Base-by-base conservation (phyloP, 2,329 filamentous ascomycete genomes). In the Ophiognomonia clavigignenti-juglandacearum region DNA sequence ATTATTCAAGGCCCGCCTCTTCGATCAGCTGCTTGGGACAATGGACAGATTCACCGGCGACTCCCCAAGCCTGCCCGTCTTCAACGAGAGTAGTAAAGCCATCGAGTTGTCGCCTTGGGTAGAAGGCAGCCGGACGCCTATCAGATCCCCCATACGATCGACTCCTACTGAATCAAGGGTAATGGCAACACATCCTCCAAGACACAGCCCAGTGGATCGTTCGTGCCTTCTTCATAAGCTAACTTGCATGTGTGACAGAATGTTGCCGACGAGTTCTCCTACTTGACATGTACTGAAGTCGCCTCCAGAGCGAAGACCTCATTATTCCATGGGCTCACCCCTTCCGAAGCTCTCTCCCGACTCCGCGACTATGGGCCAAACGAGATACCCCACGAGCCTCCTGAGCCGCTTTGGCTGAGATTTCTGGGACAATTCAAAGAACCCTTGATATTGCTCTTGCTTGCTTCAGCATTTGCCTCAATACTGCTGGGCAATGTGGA, bases 401-500 rank as follows among this genome's bases (percentile, higher is more conserved):
- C 92, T 2, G 93, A 98, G 66, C 91, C 93, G 9, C 71, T 98
- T 48, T 98, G 93, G 90, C 70, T 96, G 45, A 87, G 93, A 50
- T 98, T 98, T 59, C 64, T 96, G 51, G 95, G 95, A 67, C 93
- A 98, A 61, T 98, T 98, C 64, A 90, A 95, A 62, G 93, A 98
- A 63, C 92, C 93, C 0, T 73, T 98, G 46, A 98, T 98, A 53
- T 68, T 97, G 19, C 77, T 98, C n/a, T 77, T 98, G 14, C 78
- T 98, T 19, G 86, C 82, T 6, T 97, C 93, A 3, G 92, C 93
- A 1, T 85, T 78, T 16, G 85, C 95, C 32, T 97, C 92, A 0
- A 80, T 97, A 40, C 67, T 97, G 36, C 85, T 98, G 65, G 90
- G 91, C 43, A 98, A 98, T 61, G 83, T 85, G 61, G 92, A 97